phyloP scores from a whole-genome alignment of 164 flowering plant genomes.

The Piper betle region DNA sequence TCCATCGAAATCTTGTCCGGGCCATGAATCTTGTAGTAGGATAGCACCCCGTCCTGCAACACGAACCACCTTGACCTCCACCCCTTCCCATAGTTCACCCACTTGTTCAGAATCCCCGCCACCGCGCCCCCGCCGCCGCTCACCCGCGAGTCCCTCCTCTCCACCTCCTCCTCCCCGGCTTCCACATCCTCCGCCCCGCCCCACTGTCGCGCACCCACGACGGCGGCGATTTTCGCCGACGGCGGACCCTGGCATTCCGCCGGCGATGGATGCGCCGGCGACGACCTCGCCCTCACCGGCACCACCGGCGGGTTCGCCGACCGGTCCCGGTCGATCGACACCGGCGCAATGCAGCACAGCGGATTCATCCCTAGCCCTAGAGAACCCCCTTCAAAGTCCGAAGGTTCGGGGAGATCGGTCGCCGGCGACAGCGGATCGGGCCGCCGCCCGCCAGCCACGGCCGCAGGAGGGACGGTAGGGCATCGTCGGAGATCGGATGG shows the following conservation, averaged over 20 bases:
- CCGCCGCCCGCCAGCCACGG: no score
- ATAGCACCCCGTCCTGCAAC: constrained; percentile 84
- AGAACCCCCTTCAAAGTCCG: neutral
- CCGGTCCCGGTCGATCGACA: constrained; percentile 72
- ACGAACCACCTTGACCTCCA: constrained; percentile 78
- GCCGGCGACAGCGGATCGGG: no score
- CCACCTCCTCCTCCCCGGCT: constrained; percentile 17
- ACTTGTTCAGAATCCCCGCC: constrained; percentile 71
- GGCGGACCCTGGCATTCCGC: constrained; percentile 20
- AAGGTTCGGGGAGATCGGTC: neutral
- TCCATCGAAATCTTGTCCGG: constrained; percentile 67
- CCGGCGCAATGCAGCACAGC: constrained; percentile 99
- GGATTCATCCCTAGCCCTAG: constrained; percentile 54
- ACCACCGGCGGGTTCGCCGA: constrained; percentile 22
- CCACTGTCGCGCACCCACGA: neutral
- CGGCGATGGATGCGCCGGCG: constrained; percentile 31
- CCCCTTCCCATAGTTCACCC: constrained; percentile 96
- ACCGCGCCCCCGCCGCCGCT: constrained; percentile 31
- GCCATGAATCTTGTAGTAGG: constrained; percentile 86
- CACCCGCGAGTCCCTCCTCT: constrained; percentile 21
- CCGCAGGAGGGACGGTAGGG: no score
- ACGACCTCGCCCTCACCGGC: constrained; percentile 8
- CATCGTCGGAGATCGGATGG: neutral
- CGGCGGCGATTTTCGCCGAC: no score
- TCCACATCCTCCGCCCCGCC: neutral